A percentile compares a stretch with the other conserved stretches of the same genome.
These are phyloP conservation scores for Exophiala oligosperma DNA, from an alignment of 2,329 filamentous ascomycete genomes.

Conservation along the genomic window DNA sequence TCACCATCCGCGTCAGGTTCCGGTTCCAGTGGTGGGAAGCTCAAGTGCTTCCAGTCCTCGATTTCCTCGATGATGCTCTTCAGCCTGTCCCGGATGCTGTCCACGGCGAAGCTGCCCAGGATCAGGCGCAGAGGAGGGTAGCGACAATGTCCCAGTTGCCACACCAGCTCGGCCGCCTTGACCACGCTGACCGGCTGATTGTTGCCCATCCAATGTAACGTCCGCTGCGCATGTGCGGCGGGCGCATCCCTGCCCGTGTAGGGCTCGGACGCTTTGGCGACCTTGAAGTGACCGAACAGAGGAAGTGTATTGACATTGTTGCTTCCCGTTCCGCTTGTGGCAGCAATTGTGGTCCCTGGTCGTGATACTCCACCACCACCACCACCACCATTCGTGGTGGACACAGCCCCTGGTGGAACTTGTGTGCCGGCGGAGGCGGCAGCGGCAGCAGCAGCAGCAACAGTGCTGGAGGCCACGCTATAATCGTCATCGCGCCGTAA, in stretches of 20 bases:
- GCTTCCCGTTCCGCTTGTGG: no score
- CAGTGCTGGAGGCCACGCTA: not conserved
- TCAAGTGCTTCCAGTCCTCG: constrained; percentile 88
- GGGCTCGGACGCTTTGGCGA: constrained; percentile 79
- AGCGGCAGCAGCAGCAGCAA: no score
- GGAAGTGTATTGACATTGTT: constrained; percentile 52
- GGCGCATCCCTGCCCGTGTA: constrained; percentile 78
- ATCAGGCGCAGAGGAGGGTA: constrained; percentile 84
- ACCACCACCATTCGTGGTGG: not conserved
- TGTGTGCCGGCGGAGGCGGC: not conserved
- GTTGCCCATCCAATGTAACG: constrained; percentile 93
- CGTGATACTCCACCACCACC: no score
- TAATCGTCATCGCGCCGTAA: constrained; percentile 74
- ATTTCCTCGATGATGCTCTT: constrained; percentile 92
- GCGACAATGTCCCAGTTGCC: constrained; percentile 93
- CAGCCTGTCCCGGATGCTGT: constrained; percentile 88
- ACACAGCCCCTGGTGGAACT: no score
- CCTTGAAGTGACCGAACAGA: constrained; percentile 87
- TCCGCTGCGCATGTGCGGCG: constrained; percentile 81
- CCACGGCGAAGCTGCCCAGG: constrained; percentile 91
- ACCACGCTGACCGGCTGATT: constrained; percentile 89
- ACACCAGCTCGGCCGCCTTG: constrained; percentile 89
- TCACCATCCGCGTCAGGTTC: constrained; percentile 23
- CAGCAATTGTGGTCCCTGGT: no score
- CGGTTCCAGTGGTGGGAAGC: constrained; percentile 56